Evolutionary conservation across 2,329 filamentous ascomycete genomes (phyloP), one percentile per base, ranked within the genome.

Genomic region (Zelopaecilomyces penicillatus): DNA sequence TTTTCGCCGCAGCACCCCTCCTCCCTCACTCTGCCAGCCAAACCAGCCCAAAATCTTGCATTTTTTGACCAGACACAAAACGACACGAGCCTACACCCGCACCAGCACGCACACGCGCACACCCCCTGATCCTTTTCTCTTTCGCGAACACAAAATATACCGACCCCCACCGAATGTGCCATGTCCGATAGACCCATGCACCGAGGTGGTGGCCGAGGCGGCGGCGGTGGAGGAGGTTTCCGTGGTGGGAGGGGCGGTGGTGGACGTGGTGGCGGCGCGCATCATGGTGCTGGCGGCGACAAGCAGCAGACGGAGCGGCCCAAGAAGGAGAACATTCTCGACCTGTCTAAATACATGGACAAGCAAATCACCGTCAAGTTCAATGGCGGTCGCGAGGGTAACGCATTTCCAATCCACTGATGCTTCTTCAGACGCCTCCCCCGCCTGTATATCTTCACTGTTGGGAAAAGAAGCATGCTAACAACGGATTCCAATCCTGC

Each of bases 311-410:
- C 76, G 54, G 87, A 94, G 68, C 80, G 83, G 57, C 87, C 89
- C 49, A 96, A 95, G 80, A 97, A 97, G 75, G 93, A 98, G 69
- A 97, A 96, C 65, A 98, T 98, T 58, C 79, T 98, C 43, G 91
- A 98, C 62, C 68, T 98, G 58, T 81, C 76, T 62, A 95, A 95
- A 71, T 98, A 97, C 67, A 89, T 95, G 85, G 89, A 98, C 67
- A 95, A 96, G 78, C 78, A 85, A 61, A 88, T 98, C 55, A 85
- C 78, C 7, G 90, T 98, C 63, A 97, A 97, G 69, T 97, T 98
- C 66, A 96, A 88, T 60, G 93, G 93, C 36, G 93, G 93, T 1
- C 74, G 91, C 49, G 89, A 96, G 74, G 87, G 89, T 93, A 62
- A 50, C 75, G 41, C 30, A n/a, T 2, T 5, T 35, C 6, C 5